Evolutionary conservation across 116 monocot genomes (phyloP), one percentile per base, ranked within the genome.

Genomic region (Iris pallida): DNA sequence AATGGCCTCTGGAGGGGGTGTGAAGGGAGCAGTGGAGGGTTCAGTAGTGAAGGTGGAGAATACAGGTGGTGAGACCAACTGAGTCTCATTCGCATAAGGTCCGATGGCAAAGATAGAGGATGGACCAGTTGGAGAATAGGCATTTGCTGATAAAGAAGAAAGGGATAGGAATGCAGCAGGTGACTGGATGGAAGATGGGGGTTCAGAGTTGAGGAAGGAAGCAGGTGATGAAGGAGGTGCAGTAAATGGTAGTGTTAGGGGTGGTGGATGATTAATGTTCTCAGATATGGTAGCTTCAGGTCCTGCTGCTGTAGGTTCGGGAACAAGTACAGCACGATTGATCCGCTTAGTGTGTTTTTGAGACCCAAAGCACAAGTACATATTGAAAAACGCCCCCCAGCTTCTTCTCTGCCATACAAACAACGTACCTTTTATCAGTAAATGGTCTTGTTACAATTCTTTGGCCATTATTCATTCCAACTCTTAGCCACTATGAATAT

Each of bases 181-280:
- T 7, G 94, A 94, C 44, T 84, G 87, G 56, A 71, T 66, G 19
- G 80, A 66, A 6, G 94, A 90, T 41, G 90, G 63, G 4, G 86
- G 73, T 61, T 83, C 90, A 45, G 95, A 90, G 72, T 81, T 90
- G 19, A 88, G 73, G 67, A 90, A 88, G 43, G 91, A 95, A 52
- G 83, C 90, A 41, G 95, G 95, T 55, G 95, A 95, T 42, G 95
- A 83, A 65, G 95, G 95, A 55, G 95, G 95, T n/a, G 83, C 95
- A 16, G 78, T 61, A 62, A 88, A 92, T 7, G 87, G 91, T 43
- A 77, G 67, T 5, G 66, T 53, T n/a, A 53, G 49, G 11, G 78
- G 41, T 19, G 82, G 69, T 43, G 74, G 52, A 9, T 75, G 83
- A 62, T 46, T 75, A 20, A 62, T 68, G 57, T 78, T 83, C 16